phyloP scores from a whole-genome alignment of 768 basidiomycete genomes.

The Clavaria fumosa region DNA sequence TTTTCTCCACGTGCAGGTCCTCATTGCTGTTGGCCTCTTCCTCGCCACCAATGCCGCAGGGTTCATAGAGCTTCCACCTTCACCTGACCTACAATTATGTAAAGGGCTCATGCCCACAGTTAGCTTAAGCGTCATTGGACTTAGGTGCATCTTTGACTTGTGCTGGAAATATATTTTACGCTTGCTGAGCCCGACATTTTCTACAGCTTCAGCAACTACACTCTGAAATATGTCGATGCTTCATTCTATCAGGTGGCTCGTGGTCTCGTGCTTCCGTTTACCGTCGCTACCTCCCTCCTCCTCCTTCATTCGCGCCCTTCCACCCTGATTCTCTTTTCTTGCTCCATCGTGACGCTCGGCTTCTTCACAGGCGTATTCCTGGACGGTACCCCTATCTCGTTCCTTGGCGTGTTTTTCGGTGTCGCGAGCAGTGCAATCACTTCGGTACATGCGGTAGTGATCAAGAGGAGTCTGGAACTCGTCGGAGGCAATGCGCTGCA shows the following conservation, averaged over 20 bases:
- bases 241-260: conserved; percentile 95
- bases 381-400: conserved; percentile 41
- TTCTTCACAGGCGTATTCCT: conserved; percentile 85
- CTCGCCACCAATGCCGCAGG: conserved; percentile 43
- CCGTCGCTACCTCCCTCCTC: conserved; percentile 73
- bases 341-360: conserved; percentile 73
- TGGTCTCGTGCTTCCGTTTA: conserved; percentile 86
- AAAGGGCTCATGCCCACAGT: conserved; percentile 69
- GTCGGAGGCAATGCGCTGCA: conserved; percentile 76
- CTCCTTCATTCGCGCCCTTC: conserved; percentile 68
- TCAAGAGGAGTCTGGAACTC: conserved; percentile 69
- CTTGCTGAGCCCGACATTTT: conserved; percentile 1
- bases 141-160: conserved; percentile 39
- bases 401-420: conserved; percentile 64
- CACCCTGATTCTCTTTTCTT: conserved; percentile 54
- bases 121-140: conserved; percentile 60
- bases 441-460: conserved; percentile 83
- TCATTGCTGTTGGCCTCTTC: conserved; percentile 69
- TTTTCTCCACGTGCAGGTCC: conserved; percentile 69
- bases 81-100: conserved; percentile 44
- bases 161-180: not conserved
- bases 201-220: conserved; percentile 76
- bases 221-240: conserved; percentile 85
- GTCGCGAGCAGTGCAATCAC: conserved; percentile 77
- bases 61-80: conserved; percentile 39